Evolutionary conservation across 345 rosid genomes (phyloP).

Genomic region (Syzygium jambos): DNA sequence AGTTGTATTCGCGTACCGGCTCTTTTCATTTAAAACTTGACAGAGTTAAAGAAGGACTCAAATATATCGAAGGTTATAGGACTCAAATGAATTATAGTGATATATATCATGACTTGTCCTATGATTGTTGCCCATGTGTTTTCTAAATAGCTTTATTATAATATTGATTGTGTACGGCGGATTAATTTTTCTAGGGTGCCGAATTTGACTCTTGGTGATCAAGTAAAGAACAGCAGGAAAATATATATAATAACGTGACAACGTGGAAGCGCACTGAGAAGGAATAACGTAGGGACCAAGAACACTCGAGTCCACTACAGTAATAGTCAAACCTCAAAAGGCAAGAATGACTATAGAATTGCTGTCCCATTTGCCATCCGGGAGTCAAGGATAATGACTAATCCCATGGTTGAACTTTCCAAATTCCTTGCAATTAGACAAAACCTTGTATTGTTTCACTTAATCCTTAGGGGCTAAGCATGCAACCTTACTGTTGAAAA

Average conservation of each 20-base stretch:
- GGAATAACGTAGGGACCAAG: not conserved
- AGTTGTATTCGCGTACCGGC: not conserved
- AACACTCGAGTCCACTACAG: not conserved
- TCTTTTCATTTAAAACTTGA: not conserved
- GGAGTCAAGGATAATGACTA: not conserved
- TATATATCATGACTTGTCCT: not conserved
- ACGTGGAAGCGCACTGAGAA: not conserved
- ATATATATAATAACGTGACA: not conserved
- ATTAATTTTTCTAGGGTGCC: not conserved
- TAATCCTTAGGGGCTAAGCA: not conserved
- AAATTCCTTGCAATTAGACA: not conserved
- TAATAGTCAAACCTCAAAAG: not conserved
- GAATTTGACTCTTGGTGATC: not conserved
- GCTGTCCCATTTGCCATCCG: not conserved
- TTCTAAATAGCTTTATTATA: not conserved
- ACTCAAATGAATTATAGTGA: not conserved
- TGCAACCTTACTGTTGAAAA: not conserved
- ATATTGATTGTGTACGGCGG: not conserved
- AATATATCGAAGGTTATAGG: not conserved
- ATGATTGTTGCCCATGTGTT: not conserved
- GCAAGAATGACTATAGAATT: not conserved
- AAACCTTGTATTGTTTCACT: not conserved
- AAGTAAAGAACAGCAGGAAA: not conserved
- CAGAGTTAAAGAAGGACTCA: accelerated
- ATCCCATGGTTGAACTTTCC: not conserved